Conservation (phyloP, 371 early-diverging fungal genomes). For the Apophysomyces trapeziformis region DNA sequence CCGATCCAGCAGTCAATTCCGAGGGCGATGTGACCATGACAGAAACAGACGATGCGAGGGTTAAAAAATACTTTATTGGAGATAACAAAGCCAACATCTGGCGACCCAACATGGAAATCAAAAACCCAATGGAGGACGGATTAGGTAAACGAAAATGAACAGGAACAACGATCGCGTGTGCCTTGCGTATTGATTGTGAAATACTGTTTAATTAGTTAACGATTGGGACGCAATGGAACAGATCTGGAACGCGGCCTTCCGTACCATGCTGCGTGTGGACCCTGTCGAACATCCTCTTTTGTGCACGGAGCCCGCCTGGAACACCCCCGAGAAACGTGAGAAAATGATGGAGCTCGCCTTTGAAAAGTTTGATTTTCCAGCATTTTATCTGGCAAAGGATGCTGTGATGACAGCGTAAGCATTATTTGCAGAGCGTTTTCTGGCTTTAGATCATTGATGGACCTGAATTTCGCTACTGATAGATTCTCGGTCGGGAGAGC, state of each 20-base stretch:
- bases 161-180: neutral
- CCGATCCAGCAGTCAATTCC: slow-evolving; percentile 19
- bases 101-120: slow-evolving; percentile 81
- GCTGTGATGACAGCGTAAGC: slow-evolving; percentile 91
- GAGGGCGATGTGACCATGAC: slow-evolving; percentile 48
- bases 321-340: slow-evolving; percentile 78
- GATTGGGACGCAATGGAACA: slow-evolving; percentile 95
- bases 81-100: slow-evolving; percentile 79
- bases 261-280: slow-evolving; percentile 65
- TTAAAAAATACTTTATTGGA: slow-evolving; percentile 71
- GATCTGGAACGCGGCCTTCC: slow-evolving; percentile 85
- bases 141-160: slow-evolving; percentile 50
- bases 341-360: slow-evolving; percentile 91
- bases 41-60: slow-evolving; percentile 23
- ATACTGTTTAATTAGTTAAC: slow-evolving; percentile 56
- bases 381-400: slow-evolving; percentile 89
- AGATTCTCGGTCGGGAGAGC: slow-evolving; percentile 90
- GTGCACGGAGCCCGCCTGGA: slow-evolving; percentile 92
- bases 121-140: slow-evolving; percentile 74
- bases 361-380: slow-evolving; percentile 90
- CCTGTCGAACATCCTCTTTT: slow-evolving; percentile 88
- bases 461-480: slow-evolving; percentile 7
- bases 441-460: slow-evolving; percentile 2
- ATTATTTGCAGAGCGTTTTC: neutral
- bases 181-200: neutral